Conservation (phyloP, 805 yeast species). For the Candida sakaeoensis region DNA sequence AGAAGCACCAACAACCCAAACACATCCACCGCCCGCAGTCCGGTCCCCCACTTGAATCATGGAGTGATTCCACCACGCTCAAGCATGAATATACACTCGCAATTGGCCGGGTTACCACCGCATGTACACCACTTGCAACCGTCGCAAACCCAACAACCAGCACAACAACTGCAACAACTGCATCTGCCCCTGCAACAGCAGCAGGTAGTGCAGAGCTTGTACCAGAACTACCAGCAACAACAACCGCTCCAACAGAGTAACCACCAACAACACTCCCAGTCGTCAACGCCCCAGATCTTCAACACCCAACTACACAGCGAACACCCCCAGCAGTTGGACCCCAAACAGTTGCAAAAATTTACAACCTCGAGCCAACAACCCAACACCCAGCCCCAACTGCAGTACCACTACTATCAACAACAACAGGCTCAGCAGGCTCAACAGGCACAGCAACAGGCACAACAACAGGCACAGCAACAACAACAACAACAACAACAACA, state of each 20-base stretch:
- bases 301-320: conserved; percentile 8
- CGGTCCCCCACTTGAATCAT: conserved; percentile 9
- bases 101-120: conserved; percentile 6
- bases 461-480: conserved; percentile 10
- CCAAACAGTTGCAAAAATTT: conserved; percentile 12
- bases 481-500: conserved; percentile 10
- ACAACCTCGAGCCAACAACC: conserved; percentile 10
- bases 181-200: conserved; percentile 11
- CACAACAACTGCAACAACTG: conserved; percentile 2
- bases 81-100: conserved; percentile 7
- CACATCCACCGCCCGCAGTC: conserved; percentile 13
- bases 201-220: conserved; percentile 8
- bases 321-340: conserved; percentile 15
- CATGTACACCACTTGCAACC: conserved; percentile 7
- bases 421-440: conserved; percentile 8
- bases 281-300: conserved; percentile 8
- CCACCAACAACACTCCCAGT: conserved; percentile 12
- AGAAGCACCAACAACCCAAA: conserved; percentile 10
- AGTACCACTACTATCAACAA: conserved; percentile 9
- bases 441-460: conserved; percentile 9
- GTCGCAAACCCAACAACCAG: conserved; percentile 10
- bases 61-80: conserved; percentile 7
- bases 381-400: conserved; percentile 10
- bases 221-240: conserved; percentile 6
- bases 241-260: conserved; percentile 11